Evolutionary conservation across 2,329 filamentous ascomycete species (phyloP).

Genomic region (Diplocarpon rosae): DNA sequence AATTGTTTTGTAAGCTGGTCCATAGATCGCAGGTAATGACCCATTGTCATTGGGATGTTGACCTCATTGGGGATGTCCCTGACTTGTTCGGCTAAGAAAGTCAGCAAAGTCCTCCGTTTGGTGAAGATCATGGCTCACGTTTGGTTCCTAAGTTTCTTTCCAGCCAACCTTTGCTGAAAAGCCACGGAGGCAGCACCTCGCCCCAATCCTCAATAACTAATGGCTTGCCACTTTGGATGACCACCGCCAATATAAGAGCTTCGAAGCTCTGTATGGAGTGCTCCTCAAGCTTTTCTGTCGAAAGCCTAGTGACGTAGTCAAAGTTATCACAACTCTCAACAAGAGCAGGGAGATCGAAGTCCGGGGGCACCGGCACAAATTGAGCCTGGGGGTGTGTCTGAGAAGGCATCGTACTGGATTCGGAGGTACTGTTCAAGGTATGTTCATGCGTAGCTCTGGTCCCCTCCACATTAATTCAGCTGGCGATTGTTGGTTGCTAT

Average conservation of each 20-base stretch:
- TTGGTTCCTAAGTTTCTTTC: conserved; percentile 69
- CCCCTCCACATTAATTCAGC: background rate
- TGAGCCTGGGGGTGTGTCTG: conserved; percentile 70
- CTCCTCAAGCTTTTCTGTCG: conserved; percentile 63
- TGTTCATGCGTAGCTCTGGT: background rate
- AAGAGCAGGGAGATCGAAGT: conserved; percentile 65
- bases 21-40: conserved; percentile 86
- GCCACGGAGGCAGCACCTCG: conserved; percentile 57
- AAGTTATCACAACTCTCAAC: conserved; percentile 77
- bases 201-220: conserved; percentile 88
- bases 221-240: conserved; percentile 76
- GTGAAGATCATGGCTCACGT: conserved; percentile 37
- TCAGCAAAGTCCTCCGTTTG: background rate
- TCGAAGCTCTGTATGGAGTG: conserved; percentile 74
- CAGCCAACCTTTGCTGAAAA: conserved; percentile 76
- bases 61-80: conserved; percentile 64
- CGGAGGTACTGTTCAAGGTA: background rate
- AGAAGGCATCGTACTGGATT: conserved; percentile 48
- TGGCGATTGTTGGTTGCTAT: too few relatives aligned
- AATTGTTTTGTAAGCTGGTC: conserved; percentile 74
- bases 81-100: conserved; percentile 62
- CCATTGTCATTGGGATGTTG: conserved; percentile 74
- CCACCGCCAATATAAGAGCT: conserved; percentile 73
- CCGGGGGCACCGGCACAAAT: conserved; percentile 82
- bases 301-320: conserved; percentile 73